Evolutionary conservation across 306 rosid genomes (phyloP).

Genomic region (Trifolium repens): DNA sequence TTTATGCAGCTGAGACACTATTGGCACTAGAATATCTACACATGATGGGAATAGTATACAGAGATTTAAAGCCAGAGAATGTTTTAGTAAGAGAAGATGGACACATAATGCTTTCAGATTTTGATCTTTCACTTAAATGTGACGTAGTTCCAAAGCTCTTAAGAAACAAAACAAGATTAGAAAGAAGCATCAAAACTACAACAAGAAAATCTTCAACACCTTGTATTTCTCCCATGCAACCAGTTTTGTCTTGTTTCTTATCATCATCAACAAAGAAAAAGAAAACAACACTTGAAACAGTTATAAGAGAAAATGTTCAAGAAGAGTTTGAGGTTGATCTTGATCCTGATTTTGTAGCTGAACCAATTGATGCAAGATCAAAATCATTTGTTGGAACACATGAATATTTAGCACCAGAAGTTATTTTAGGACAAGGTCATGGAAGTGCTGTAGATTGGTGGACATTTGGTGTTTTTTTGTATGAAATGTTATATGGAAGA

Average conservation of each 20-base stretch:
- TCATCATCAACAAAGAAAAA: slow-evolving; percentile 55
- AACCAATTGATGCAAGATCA: slow-evolving; percentile 78
- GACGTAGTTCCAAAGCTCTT: slow-evolving; percentile 85
- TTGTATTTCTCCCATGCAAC: slow-evolving; percentile 82
- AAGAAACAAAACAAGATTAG: slow-evolving; percentile 49
- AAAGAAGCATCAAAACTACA: slow-evolving; percentile 39
- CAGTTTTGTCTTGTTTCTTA: slow-evolving; percentile 83
- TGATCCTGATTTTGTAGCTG: slow-evolving; percentile 87
- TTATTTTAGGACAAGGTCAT: slow-evolving; percentile 91
- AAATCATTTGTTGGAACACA: slow-evolving; percentile 95
- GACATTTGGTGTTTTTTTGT: slow-evolving; percentile 91
- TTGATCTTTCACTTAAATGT: slow-evolving; percentile 93
- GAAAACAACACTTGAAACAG: slow-evolving; percentile 59
- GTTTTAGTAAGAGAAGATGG: slow-evolving; percentile 94
- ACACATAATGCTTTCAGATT: slow-evolving; percentile 94
- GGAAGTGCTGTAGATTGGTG: slow-evolving; percentile 99
- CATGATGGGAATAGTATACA: slow-evolving; percentile 98
- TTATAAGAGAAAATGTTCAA: slow-evolving; percentile 61
- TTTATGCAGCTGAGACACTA: slow-evolving; percentile 90
- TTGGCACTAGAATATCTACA: slow-evolving; percentile 89
- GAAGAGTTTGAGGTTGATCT: slow-evolving; percentile 53
- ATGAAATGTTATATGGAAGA: slow-evolving; percentile 84
- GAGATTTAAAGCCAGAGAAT: slow-evolving; percentile 96
- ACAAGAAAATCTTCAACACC: slow-evolving; percentile 51
- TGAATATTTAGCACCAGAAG: slow-evolving; percentile 94